Evolutionary conservation across 148 eudicot genomes (phyloP).

Genomic region (Diospyros lotus): DNA sequence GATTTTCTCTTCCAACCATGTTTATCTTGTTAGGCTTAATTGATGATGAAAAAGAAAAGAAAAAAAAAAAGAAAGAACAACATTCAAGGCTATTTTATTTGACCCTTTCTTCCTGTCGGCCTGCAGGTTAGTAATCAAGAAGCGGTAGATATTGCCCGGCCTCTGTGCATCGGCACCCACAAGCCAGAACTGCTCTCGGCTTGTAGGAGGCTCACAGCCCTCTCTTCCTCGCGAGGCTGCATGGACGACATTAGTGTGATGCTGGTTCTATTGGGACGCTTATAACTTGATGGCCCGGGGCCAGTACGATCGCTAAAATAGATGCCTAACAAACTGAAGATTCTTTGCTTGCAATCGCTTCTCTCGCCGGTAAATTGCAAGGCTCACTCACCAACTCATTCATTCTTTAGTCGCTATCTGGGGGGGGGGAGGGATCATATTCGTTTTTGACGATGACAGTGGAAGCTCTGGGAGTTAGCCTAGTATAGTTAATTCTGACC

Average conservation of each 20-base stretch:
- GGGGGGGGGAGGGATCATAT: neutral
- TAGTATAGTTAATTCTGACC: neutral
- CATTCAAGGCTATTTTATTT: neutral
- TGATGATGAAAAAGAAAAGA: too few species aligned
- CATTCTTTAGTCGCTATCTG: neutral
- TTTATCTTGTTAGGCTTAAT: neutral
- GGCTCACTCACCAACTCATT: neutral
- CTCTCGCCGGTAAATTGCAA: neutral
- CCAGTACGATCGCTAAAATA: neutral
- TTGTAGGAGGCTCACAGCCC: slow-evolving; percentile 66
- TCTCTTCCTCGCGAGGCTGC: slow-evolving; percentile 67
- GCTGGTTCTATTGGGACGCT: slow-evolving; percentile 56
- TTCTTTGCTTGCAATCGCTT: neutral
- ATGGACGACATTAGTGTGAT: slow-evolving; percentile 73
- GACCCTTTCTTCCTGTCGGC: neutral
- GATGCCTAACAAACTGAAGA: neutral
- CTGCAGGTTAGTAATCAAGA: slow-evolving; percentile 61
- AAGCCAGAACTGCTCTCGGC: slow-evolving; percentile 40
- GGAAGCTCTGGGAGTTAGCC: too few species aligned
- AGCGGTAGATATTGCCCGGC: slow-evolving; percentile 64
- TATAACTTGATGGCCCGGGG: slow-evolving; percentile 2
- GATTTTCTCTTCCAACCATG: neutral
- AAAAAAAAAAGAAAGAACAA: too few species aligned
- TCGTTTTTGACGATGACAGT: too few species aligned
- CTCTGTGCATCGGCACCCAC: slow-evolving; percentile 27